These are phyloP conservation scores for Vickermania ingenoplastis DNA, from an alignment of 208 protist species.

Conservation along the genomic window DNA sequence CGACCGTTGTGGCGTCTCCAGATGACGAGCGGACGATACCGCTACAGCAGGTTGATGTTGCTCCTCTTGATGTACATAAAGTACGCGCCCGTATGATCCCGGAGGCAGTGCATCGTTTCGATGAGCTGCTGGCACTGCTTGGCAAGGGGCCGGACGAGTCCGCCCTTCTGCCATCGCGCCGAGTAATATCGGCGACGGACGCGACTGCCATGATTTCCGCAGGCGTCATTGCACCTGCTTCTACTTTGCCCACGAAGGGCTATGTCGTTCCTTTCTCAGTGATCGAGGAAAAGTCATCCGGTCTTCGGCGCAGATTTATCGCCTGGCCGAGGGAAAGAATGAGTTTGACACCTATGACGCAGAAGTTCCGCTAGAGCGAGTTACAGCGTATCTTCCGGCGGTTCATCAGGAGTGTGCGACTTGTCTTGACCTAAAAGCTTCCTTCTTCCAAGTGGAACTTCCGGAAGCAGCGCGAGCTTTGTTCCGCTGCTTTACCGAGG, in stretches of 20 bases:
- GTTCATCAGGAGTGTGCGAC: neutral
- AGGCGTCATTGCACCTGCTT: neutral
- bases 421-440: neutral
- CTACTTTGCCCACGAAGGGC: neutral
- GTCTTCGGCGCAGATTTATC: neutral
- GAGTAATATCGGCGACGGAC: neutral
- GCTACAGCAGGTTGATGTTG: neutral
- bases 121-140: neutral
- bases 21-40: neutral
- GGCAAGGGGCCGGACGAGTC: neutral
- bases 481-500: neutral
- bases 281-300: neutral
- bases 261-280: neutral
- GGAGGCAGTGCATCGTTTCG: neutral
- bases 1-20: neutral
- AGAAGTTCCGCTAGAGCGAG: neutral
- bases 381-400: neutral
- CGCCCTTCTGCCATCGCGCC: neutral
- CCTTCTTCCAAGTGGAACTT: neutral
- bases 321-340: conserved; percentile 1
- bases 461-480: neutral
- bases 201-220: neutral
- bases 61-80: neutral
- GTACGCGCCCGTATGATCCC: neutral
- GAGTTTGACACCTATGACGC: neutral